Evolutionary conservation across 257 asterid genomes (phyloP).

Genomic region (Gynochthodes officinalis): DNA sequence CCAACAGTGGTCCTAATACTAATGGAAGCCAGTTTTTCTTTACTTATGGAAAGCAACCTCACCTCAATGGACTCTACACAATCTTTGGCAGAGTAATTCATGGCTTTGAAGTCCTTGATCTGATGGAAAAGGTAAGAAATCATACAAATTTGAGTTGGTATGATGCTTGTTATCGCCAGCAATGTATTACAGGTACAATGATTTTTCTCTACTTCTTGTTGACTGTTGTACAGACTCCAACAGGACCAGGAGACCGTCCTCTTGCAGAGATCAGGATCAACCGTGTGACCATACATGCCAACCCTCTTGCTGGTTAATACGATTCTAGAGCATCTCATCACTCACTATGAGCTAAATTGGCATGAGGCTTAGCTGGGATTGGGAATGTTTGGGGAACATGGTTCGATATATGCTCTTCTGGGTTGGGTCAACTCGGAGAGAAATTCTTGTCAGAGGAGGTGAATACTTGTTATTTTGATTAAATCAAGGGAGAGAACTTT

Average conservation of each 20-base stretch:
- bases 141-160: too few relatives aligned
- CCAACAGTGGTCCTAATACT: conserved; percentile 92
- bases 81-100: conserved; percentile 95
- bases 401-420: background rate
- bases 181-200: background rate
- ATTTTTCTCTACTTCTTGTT: background rate
- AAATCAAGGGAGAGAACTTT: background rate
- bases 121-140: conserved; percentile 85
- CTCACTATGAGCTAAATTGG: background rate
- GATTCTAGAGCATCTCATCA: background rate
- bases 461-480: too few relatives aligned
- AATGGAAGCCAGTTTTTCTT: conserved; percentile 98
- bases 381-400: background rate
- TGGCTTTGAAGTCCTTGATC: conserved; percentile 93
- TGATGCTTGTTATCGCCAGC: too few relatives aligned
- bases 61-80: conserved; percentile 85
- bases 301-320: conserved; percentile 83
- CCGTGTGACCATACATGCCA: conserved; percentile 89
- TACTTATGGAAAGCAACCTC: conserved; percentile 80
- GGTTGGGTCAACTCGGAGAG: background rate
- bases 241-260: conserved; percentile 88
- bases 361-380: background rate
- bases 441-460: too few relatives aligned
- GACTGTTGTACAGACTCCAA: conserved; percentile 60
- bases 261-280: conserved; percentile 90